Base-by-base conservation (phyloP, 2,329 filamentous ascomycete species). In the Clonostachys byssicola region DNA sequence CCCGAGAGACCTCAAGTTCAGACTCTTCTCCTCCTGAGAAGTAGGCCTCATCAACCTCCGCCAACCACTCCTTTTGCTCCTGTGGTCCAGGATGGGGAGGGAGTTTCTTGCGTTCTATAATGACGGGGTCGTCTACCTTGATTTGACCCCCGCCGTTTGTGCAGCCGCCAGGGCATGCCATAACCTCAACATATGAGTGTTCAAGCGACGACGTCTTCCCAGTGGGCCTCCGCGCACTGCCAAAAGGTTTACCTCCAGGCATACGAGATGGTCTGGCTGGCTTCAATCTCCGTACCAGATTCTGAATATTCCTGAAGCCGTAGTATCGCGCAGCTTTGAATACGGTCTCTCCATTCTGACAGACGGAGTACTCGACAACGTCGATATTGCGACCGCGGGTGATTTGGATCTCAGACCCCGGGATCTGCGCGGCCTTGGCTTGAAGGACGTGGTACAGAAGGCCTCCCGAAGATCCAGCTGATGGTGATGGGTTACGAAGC, bases 121-220 rank as follows among this genome's bases (percentile, higher is more conserved):
- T 68, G 12, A 82, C 70, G 7, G 88, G 81, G 62, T 97, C 94
- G 46, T 90, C 88, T 23, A 89, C 81, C 61, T 96, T 96, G 62
- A 99, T 85, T 71, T 99, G 94, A 1, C 94, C 94, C 36, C 94
- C 94, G 3, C 94, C 94, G 58, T 99, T 99, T 47, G 94, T 99
- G 70, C 94, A 99, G 4, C 94, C 94, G n/a, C 94, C 94, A 0
- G 94, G 94, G 65, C 94, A 99, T 13, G 94, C 94, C 94, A 99
- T 99, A 49, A 99, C 94, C 68, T 99, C 94, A 30, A 97, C 88
- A 66, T 95, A 97, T n/a, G 87, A 80, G 63, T 92, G 92, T 35
- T 96, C 89, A 7, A 80, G 67, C 16, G 64, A 60, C 16, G 66
- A 62, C 16, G 71, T 58, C 56, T 78, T 79, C 7, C 70, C 79